Percentiles rank a stretch among this genome's conserved stretches.
These are phyloP conservation scores for Fusarium zealandicum DNA, from an alignment of 2,329 filamentous ascomycete species.

Conservation along the genomic window DNA sequence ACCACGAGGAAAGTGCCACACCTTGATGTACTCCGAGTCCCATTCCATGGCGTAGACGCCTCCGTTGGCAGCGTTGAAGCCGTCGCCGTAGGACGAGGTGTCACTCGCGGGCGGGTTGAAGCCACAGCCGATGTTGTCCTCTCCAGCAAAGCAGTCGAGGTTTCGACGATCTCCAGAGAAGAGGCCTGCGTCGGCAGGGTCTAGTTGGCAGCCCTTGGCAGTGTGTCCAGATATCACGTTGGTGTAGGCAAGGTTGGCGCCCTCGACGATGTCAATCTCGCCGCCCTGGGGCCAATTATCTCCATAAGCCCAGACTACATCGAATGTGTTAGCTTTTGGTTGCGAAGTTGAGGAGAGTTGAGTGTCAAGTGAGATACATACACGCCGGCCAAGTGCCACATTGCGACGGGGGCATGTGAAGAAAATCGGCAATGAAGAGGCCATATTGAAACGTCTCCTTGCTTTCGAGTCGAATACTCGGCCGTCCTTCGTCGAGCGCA, in stretches of 20 bases:
- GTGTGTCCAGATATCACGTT: constrained; percentile 72
- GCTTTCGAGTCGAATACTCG: constrained; percentile 72
- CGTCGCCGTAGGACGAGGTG: constrained; percentile 62
- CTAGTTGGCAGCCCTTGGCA: constrained; percentile 43
- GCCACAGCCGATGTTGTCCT: constrained; percentile 54
- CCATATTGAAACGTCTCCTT: constrained; percentile 69
- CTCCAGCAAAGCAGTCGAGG: constrained; percentile 49
- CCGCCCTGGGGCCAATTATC: constrained; percentile 67
- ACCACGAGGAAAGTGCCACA: constrained; percentile 79
- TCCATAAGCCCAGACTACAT: constrained; percentile 60
- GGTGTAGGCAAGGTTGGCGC: constrained; percentile 65
- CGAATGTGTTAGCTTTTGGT: not conserved
- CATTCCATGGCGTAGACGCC: constrained; percentile 77
- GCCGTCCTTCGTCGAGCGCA: constrained; percentile 51
- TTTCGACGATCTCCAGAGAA: constrained; percentile 41
- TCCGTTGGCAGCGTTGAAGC: constrained; percentile 72
- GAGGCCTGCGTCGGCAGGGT: constrained; percentile 26
- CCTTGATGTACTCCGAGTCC: constrained; percentile 70
- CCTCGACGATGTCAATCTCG: constrained; percentile 76
- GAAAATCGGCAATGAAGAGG: constrained; percentile 74
- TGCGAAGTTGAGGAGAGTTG: not conserved
- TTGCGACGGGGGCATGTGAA: constrained; percentile 74
- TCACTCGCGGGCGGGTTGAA: constrained; percentile 51
- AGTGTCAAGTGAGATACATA: constrained; percentile 44
- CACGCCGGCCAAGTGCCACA: constrained; percentile 80